Conservation (phyloP, 441 rosid species). For the Adansonia grandidieri region DNA sequence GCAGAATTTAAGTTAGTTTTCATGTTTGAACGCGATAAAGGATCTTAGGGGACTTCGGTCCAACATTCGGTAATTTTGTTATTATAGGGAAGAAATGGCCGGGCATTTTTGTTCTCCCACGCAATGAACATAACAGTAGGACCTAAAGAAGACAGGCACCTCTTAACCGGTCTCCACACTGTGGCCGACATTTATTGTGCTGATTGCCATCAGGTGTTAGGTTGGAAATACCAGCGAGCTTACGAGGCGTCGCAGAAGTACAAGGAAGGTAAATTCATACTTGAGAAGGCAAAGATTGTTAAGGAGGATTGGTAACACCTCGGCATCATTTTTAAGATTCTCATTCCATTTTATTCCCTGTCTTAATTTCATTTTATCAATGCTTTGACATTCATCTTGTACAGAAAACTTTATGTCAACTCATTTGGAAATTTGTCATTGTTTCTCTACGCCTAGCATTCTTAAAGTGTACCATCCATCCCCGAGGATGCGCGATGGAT, state of each 20-base stretch:
- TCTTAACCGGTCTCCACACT: conserved; percentile 81
- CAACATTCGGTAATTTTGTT: conserved; percentile 34
- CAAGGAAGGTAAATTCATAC: conserved; percentile 85
- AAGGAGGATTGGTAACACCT: conserved; percentile 70
- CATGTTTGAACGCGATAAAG: conserved; percentile 12
- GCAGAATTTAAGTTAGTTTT: neutral
- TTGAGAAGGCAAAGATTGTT: conserved; percentile 79
- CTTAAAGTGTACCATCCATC: conserved; percentile 19
- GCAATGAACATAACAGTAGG: conserved; percentile 78
- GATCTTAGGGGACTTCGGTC: conserved; percentile 27
- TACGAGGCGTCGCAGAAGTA: conserved; percentile 74
- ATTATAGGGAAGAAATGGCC: conserved; percentile 73
- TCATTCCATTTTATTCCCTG: conserved; percentile 16
- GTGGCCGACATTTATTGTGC: conserved; percentile 79
- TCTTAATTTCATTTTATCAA: conserved; percentile 23
- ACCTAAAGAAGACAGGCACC: conserved; percentile 69
- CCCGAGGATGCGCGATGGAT: conserved; percentile 25
- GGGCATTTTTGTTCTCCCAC: conserved; percentile 86
- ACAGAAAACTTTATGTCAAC: conserved; percentile 17
- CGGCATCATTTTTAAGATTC: neutral
- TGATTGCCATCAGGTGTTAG: conserved; percentile 73
- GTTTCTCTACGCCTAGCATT: conserved; percentile 22
- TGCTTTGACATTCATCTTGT: conserved; percentile 25
- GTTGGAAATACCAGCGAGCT: conserved; percentile 91
- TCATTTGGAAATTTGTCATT: conserved; percentile 25